phyloP scores from a whole-genome alignment of 148 eudicot genomes.

The Polygonum maritimum region DNA sequence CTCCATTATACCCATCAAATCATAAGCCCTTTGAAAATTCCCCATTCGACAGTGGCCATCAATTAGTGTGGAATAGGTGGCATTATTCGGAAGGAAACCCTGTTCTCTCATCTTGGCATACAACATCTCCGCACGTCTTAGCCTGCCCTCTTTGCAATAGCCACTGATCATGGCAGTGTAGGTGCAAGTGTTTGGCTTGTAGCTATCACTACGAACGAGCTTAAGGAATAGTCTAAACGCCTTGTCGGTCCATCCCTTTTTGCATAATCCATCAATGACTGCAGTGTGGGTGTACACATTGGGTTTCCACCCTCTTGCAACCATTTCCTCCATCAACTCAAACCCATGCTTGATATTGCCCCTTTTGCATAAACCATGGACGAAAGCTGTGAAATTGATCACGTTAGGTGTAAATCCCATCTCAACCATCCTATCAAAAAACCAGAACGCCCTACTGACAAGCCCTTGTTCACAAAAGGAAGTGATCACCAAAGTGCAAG shows the following conservation, averaged over 20 bases:
- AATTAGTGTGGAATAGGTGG: slow-evolving; percentile 69
- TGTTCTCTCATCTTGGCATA: slow-evolving; percentile 70
- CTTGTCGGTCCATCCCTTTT: slow-evolving; percentile 97
- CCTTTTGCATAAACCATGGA: slow-evolving; percentile 64
- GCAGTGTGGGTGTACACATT: slow-evolving; percentile 86
- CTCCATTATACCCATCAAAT: slow-evolving; percentile 45
- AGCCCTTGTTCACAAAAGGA: slow-evolving; percentile 42
- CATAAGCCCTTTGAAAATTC: slow-evolving; percentile 59
- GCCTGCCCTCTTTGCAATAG: slow-evolving; percentile 72
- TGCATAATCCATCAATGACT: slow-evolving; percentile 80
- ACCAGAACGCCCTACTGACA: slow-evolving; percentile 52
- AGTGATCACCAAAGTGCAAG: slow-evolving; percentile 54
- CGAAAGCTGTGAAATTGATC: slow-evolving; percentile 72
- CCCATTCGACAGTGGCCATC: slow-evolving; percentile 71
- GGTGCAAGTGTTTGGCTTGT: slow-evolving; percentile 79
- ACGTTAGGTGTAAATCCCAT: slow-evolving; percentile 68
- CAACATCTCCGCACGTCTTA: slow-evolving; percentile 86
- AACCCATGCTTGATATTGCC: slow-evolving; percentile 82
- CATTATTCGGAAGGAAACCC: slow-evolving; percentile 57
- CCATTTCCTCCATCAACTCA: slow-evolving; percentile 92
- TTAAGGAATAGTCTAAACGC: slow-evolving; percentile 89
- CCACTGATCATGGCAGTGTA: slow-evolving; percentile 89
- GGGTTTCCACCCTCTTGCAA: slow-evolving; percentile 72
- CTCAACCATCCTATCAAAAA: slow-evolving; percentile 55
- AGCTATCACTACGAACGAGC: slow-evolving; percentile 78